Conservation (phyloP, 148 eudicot species). For the Silene latifolia region DNA sequence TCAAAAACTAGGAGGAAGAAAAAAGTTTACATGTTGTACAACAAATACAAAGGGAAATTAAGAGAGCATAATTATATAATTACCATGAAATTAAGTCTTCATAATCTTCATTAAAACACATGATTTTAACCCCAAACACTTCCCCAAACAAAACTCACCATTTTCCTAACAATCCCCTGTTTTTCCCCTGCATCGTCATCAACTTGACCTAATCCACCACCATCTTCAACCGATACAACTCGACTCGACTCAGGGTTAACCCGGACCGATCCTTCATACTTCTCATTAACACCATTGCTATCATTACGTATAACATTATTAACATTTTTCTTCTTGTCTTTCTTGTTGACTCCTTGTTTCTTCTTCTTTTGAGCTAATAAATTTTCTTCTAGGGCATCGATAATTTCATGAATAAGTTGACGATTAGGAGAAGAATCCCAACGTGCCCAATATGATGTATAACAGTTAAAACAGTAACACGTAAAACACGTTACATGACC, state of each 20-base stretch:
- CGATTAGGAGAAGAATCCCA: slow-evolving; percentile 91
- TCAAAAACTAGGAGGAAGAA: slow-evolving; percentile 1
- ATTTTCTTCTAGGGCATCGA: slow-evolving; percentile 68
- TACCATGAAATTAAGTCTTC: neutral
- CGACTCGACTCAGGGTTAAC: neutral
- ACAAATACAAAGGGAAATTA: neutral
- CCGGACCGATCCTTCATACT: slow-evolving; percentile 12
- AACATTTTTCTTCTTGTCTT: neutral
- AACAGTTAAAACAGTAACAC: slow-evolving; percentile 74
- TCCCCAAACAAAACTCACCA: slow-evolving; percentile 68
- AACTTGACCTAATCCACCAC: slow-evolving; percentile 18
- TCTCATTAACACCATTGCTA: slow-evolving; percentile 2
- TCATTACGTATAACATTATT: neutral
- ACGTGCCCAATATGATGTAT: slow-evolving; percentile 65
- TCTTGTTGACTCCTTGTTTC: slow-evolving; percentile 23
- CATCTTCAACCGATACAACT: neutral
- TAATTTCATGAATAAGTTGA: slow-evolving; percentile 67
- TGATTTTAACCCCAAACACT: slow-evolving; percentile 46
- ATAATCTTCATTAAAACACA: neutral
- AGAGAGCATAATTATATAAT: too few relatives aligned
- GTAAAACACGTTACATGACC: slow-evolving; percentile 33
- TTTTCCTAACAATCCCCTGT: slow-evolving; percentile 52
- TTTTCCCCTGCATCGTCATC: slow-evolving; percentile 22
- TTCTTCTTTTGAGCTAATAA: slow-evolving; percentile 6
- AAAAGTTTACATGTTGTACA: neutral